Conservation (phyloP, 2,329 filamentous ascomycete species). For the Incumbomyces delicatus region DNA sequence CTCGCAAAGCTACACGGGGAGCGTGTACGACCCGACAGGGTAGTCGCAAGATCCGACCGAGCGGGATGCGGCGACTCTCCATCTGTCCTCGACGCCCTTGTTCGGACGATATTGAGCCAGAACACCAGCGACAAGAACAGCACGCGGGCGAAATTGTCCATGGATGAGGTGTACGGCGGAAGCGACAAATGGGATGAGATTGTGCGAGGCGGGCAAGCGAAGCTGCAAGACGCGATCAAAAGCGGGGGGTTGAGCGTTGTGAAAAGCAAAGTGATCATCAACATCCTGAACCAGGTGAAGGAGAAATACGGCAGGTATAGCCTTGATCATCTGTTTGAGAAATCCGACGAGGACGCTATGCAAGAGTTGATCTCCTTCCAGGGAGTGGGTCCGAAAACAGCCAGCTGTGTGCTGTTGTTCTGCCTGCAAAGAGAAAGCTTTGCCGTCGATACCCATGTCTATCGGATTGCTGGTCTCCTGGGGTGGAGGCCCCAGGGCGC, state of each 20-base stretch:
- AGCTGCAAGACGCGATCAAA: constrained; percentile 33
- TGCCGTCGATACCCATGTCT: constrained; percentile 58
- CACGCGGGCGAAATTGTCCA: constrained; percentile 61
- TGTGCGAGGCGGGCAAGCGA: constrained; percentile 32
- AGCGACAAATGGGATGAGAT: constrained; percentile 40
- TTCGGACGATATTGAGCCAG: constrained; percentile 53
- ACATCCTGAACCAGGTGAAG: constrained; percentile 18
- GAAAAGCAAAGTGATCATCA: constrained; percentile 38
- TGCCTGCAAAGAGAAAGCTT: constrained; percentile 55
- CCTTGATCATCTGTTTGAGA: constrained; percentile 50
- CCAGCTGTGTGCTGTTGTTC: constrained; percentile 55
- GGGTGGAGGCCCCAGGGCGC: constrained; percentile 47
- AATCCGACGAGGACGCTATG: constrained; percentile 49
- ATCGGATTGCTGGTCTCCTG: constrained; percentile 52
- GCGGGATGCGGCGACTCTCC: constrained; percentile 62
- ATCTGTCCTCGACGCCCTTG: constrained; percentile 53
- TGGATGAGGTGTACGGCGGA: constrained; percentile 60
- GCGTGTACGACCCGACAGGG: constrained; percentile 52
- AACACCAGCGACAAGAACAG: constrained; percentile 52
- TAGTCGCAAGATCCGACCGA: constrained; percentile 58
- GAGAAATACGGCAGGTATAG: constrained; percentile 21
- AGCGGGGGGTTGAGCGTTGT: constrained; percentile 58
- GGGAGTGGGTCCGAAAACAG: constrained; percentile 57
- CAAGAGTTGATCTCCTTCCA: constrained; percentile 48
- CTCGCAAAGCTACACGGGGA: constrained; percentile 58